phyloP scores from a whole-genome alignment of 257 asterid genomes.

The Solanum rostratum region DNA sequence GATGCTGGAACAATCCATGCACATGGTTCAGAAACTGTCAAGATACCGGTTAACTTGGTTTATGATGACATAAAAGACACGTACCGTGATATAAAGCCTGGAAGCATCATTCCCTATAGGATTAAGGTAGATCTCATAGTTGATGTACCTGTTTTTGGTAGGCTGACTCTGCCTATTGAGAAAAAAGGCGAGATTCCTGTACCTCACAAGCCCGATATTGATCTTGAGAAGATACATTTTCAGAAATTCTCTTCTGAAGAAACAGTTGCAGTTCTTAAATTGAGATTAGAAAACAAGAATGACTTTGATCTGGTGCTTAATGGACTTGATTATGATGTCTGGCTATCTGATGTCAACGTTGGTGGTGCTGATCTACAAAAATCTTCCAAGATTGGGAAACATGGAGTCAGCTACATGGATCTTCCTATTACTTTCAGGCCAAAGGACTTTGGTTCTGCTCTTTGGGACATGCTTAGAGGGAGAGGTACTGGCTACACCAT shows the following conservation, averaged over 20 bases:
- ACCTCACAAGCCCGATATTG: conserved; percentile 78
- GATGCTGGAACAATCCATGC: conserved; percentile 93
- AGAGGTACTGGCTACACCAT: conserved; percentile 76
- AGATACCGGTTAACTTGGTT: conserved; percentile 51
- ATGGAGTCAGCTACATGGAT: conserved; percentile 46
- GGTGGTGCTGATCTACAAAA: conserved; percentile 58
- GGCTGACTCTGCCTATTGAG: conserved; percentile 77
- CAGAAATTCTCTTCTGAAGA: conserved; percentile 84
- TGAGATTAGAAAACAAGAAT: conserved; percentile 84
- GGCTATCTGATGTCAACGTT: conserved; percentile 78
- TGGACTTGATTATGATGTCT: conserved; percentile 70
- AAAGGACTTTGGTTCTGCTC: conserved; percentile 92
- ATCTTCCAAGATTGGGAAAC: conserved; percentile 49
- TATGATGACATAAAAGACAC: conserved; percentile 73
- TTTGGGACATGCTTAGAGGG: conserved; percentile 98
- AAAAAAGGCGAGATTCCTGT: conserved; percentile 82
- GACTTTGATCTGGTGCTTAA: conserved; percentile 80
- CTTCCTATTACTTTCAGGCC: conserved; percentile 94
- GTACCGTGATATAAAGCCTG: conserved; percentile 64
- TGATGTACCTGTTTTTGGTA: conserved; percentile 80
- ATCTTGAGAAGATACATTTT: conserved; percentile 51
- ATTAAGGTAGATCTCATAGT: conserved; percentile 83
- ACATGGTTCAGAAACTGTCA: conserved; percentile 79
- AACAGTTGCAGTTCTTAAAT: conserved; percentile 62
- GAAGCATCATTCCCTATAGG: conserved; percentile 66